Base-by-base conservation (phyloP, 2,329 filamentous ascomycete species). In the Cercospora sesami region DNA sequence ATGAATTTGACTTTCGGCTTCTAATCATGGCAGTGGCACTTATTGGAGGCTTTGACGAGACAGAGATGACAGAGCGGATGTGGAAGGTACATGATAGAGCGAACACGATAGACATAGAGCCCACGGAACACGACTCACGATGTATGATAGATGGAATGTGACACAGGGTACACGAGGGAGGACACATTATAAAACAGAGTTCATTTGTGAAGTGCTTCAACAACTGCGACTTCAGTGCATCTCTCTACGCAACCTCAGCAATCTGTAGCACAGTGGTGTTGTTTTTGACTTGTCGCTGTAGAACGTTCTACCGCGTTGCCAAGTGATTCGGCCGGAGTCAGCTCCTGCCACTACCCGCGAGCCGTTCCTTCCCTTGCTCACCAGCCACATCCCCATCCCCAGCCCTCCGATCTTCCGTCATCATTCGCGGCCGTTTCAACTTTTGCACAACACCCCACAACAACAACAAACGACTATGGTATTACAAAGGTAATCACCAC, bases 361-460 rank as follows among this genome's bases (percentile, higher is more conserved):
- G 55, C 23, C 23, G 26, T 30, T 30, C 53, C 4, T 57, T 33
- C 10, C 28, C 28, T 21, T 21, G 55, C 55, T 21, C 55, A 21
- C 55, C 55, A 59, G 55, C 55, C 55, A 59, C 55, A 59, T 21
- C 31, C 55, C 31, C 55, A 59, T 21, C 31, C 55, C 31, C 55
- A 59, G 55, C 60, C 36, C 12, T 14, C 60, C 33, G 18, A 18
- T 8, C 14, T n/a, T 18, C 14, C 42, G 42, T 61, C 57, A 55
- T 61, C 30, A 18, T 30, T 28, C n/a, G n/a, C 55, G 12, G 36
- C 26, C n/a, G 31, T 59, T 36, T 36, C 55, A 31, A 36, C 55
- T 23, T 33, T 33, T 33, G 16, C 55, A 4, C 55, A 18, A 59
- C 23, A n/a, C 18, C 48, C 21, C 39, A 36, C 23, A 65, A 39